phyloP scores from a whole-genome alignment of 441 rosid genomes.

The Aquilaria agallochum region DNA sequence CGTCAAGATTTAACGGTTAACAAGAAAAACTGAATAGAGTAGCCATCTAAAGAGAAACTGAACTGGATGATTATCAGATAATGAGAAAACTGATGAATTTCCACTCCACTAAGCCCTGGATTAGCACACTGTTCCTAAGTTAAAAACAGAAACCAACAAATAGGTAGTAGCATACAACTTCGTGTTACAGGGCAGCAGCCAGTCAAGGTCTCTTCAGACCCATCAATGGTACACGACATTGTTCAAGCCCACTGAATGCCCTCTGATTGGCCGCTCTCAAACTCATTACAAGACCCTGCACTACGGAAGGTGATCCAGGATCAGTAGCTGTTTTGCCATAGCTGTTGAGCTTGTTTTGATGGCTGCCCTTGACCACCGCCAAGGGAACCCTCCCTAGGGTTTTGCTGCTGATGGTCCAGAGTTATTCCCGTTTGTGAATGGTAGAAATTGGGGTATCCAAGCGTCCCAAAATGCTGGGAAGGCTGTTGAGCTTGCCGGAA shows the following conservation, averaged over 20 bases:
- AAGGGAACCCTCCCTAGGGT: slow-evolving; percentile 59
- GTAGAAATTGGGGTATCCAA: slow-evolving; percentile 85
- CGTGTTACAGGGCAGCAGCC: slow-evolving; percentile 48
- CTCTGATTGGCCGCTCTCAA: slow-evolving; percentile 32
- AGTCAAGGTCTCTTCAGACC: slow-evolving; percentile 31
- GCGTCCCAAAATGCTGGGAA: slow-evolving; percentile 72
- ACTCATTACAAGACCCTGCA: slow-evolving; percentile 49
- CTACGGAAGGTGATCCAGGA: slow-evolving; percentile 35
- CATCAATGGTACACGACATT: slow-evolving; percentile 14
- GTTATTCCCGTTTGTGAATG: slow-evolving; percentile 73
- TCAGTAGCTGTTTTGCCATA: slow-evolving; percentile 96
- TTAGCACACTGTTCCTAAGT: slow-evolving; percentile 70
- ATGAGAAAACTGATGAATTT: background rate
- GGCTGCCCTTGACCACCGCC: slow-evolving; percentile 74
- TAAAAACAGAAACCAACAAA: slow-evolving; percentile 29
- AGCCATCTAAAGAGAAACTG: background rate
- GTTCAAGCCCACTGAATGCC: slow-evolving; percentile 17
- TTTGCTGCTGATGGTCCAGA: slow-evolving; percentile 86
- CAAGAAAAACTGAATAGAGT: too few relatives aligned
- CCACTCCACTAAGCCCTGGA: slow-evolving; percentile 33
- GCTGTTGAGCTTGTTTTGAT: slow-evolving; percentile 84
- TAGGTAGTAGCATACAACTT: slow-evolving; percentile 55
- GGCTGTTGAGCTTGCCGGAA: slow-evolving; percentile 88
- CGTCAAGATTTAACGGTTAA: too few relatives aligned
- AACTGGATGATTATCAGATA: slow-evolving; percentile 2